phyloP scores from a whole-genome alignment of 805 yeast genomes.

The Candida glaebosa region DNA sequence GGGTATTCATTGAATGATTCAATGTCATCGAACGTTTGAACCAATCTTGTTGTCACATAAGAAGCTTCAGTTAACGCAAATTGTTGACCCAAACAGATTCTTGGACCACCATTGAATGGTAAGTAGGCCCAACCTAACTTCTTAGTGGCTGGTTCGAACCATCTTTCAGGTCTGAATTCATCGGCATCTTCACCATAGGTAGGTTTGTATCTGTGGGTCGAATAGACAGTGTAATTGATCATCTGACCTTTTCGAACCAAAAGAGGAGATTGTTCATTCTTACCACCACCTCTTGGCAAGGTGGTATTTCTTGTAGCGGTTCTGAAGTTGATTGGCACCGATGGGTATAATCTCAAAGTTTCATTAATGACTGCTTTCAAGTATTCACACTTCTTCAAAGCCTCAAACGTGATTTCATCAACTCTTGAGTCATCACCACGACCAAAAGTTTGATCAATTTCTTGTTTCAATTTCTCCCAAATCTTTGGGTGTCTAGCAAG shows the following conservation, averaged over 20 bases:
- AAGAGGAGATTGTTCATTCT: constrained; percentile 35
- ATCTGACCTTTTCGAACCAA: constrained; percentile 42
- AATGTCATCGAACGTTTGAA: constrained; percentile 22
- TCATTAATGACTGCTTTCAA: constrained; percentile 29
- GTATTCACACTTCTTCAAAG: constrained; percentile 31
- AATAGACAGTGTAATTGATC: constrained; percentile 39
- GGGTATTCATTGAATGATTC: constrained; percentile 24
- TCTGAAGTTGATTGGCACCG: constrained; percentile 31
- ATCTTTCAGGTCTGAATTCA: constrained; percentile 48
- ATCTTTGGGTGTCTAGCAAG: constrained; percentile 29
- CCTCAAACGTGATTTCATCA: constrained; percentile 27
- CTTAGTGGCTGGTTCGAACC: constrained; percentile 33
- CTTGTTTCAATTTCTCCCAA: constrained; percentile 25
- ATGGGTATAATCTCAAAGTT: constrained; percentile 30
- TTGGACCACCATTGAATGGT: constrained; percentile 56
- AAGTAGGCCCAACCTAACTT: constrained; percentile 46
- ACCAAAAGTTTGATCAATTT: constrained; percentile 26
- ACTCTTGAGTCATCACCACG: constrained; percentile 15
- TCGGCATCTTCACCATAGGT: constrained; percentile 46
- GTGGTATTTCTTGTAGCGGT: constrained; percentile 23
- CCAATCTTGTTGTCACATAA: constrained; percentile 38
- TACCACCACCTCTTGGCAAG: constrained; percentile 28
- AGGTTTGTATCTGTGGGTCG: constrained; percentile 40
- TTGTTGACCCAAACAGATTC: constrained; percentile 57
- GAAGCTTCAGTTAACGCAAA: constrained; percentile 56